phyloP scores from a whole-genome alignment of 495 filamentous ascomycete species.

The Aspergillus panamensis region DNA sequence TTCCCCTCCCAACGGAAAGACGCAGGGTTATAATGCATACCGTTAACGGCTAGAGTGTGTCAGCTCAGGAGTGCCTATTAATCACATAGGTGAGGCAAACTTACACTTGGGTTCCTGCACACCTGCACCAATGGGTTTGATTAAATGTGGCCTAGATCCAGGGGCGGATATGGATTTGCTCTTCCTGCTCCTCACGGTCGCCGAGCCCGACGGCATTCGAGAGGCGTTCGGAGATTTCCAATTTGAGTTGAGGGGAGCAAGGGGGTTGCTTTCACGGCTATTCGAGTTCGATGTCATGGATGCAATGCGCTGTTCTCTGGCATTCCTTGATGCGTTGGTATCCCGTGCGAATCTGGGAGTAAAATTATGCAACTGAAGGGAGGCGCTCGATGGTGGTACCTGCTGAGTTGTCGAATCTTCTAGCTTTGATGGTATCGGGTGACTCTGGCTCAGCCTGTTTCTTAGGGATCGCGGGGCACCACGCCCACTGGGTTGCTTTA shows the following conservation, averaged over 20 bases:
- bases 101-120: conserved; percentile 65
- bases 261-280: conserved; percentile 49
- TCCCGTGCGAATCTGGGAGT: conserved; percentile 89
- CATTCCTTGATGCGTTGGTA: conserved; percentile 84
- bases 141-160: conserved; percentile 64
- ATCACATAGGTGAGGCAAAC: conserved; percentile 27
- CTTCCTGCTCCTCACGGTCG: conserved; percentile 51
- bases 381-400: conserved; percentile 43
- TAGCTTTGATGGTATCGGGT: conserved; percentile 30
- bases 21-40: conserved; percentile 89
- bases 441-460: conserved; percentile 58
- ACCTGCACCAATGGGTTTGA: conserved; percentile 63
- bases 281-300: conserved; percentile 38
- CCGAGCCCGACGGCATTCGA: conserved; percentile 42
- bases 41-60: conserved; percentile 65
- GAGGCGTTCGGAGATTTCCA: conserved; percentile 73
- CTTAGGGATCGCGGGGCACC: conserved; percentile 64
- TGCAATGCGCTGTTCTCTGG: conserved; percentile 77
- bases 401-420: conserved; percentile 54
- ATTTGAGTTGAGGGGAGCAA: conserved; percentile 66
- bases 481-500: conserved; percentile 71
- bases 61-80: conserved; percentile 1
- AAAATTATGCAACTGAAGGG: conserved; percentile 44
- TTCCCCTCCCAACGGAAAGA: conserved; percentile 94
- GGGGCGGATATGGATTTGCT: conserved; percentile 48